Evolutionary conservation across 805 yeast genomes (phyloP).

Genomic region (Lachancea sp.): DNA sequence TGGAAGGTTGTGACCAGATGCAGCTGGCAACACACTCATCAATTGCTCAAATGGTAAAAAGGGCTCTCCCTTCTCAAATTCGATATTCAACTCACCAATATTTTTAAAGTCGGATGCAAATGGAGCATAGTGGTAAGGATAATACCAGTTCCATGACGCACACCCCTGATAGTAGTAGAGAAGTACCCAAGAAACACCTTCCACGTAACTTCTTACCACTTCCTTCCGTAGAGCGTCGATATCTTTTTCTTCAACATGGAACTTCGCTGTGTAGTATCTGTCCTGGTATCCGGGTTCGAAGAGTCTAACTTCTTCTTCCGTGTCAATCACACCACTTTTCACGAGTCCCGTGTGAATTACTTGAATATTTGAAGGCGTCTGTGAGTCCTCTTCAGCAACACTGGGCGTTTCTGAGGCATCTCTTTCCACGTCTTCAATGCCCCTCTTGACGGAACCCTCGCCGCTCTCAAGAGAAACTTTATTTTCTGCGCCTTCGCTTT

Average conservation of each 20-base stretch:
- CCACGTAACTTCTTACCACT: conserved; percentile 70
- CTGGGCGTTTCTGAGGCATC: conserved; percentile 10
- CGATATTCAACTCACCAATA: conserved; percentile 43
- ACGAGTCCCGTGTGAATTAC: conserved; percentile 26
- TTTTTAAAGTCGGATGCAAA: conserved; percentile 82
- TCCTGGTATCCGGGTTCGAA: conserved; percentile 85
- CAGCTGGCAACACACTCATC: conserved; percentile 93
- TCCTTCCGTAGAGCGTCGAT: conserved; percentile 47
- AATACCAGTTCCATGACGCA: conserved; percentile 98
- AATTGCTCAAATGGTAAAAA: conserved; percentile 88
- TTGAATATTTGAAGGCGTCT: conserved; percentile 17
- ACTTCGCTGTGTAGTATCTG: conserved; percentile 75
- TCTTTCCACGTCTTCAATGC: conserved; percentile 17
- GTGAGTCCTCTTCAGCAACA: conserved; percentile 12
- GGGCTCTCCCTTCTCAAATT: conserved; percentile 65
- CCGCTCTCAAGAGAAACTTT: conserved; percentile 10
- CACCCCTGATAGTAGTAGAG: conserved; percentile 95
- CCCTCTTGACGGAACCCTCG: background rate
- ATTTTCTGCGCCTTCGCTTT: conserved; percentile 12
- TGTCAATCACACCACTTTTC: conserved; percentile 34
- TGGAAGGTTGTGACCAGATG: conserved; percentile 82
- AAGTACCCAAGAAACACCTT: conserved; percentile 96
- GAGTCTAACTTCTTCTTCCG: conserved; percentile 52
- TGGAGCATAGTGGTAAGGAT: conserved; percentile 96
- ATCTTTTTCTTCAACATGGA: conserved; percentile 49